Base-by-base conservation (phyloP, 495 filamentous ascomycete genomes). In the Hypomontagnella submonticulosa region DNA sequence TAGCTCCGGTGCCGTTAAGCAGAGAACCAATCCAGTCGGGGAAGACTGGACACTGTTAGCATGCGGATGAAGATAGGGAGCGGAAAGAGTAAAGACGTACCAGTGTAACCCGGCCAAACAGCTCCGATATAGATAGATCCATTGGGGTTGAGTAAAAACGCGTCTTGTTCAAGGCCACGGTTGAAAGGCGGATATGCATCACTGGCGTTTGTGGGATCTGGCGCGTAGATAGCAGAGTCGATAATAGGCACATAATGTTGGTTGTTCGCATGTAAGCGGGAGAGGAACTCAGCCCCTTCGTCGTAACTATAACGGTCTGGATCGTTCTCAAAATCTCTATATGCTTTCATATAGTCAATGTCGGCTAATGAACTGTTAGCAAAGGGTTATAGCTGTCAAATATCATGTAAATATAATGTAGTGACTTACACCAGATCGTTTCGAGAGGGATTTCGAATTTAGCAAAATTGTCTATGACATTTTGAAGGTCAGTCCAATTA, bases 91-190 rank as follows among this genome's bases (percentile, higher is more conserved):
- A 43, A 18, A 3, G 23, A 54, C 52, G 54, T 68, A 78, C 77
- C 76, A 3, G 91, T 90, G 40, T 87, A 85, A 40, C 93, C 93
- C n/a, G 92, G 92, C 93, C 93, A 97, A 12, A 96, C 92, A 10
- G 87, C 87, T 10, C 90, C 92, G 57, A 88, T 77, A 67, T 92
- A 95, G 12, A 91, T 71, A n/a, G 83, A 84, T 2, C 88, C 89
- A 48, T 94, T 86, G 2, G 84, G 78, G 49, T 85, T 84, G 38
- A 86, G 79, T n/a, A 96, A 73, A 74, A 94, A 93, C 13, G 88
- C 77, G 44, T 87, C 82, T 16, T 81, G 77, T 10, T 81, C 82
- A 20, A 90, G 78, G 12, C 92, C 92, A 4, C 89, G 83, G 16
- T 84, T 82, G 69, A 88, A 95, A 2, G 86, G 79, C 4, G 84